Evolutionary conservation across 257 asterid genomes (phyloP), one percentile per base, ranked within the genome.

Genomic region (Penstemon davidsonii): DNA sequence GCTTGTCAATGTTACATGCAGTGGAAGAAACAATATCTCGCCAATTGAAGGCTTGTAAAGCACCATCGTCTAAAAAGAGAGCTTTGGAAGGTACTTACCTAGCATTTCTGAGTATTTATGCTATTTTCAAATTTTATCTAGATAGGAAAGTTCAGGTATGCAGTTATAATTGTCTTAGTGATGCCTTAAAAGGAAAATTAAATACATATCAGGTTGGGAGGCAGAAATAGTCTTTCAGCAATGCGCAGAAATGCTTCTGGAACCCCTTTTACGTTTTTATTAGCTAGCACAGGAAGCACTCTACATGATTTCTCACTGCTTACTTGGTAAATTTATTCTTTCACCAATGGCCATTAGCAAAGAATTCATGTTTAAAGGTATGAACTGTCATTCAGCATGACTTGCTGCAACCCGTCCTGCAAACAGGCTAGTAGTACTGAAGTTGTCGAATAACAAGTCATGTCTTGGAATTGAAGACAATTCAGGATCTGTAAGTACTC

Each of bases 21-120:
- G 88, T 94, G 67, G 99, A 91, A 58, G 99, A 91, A 82, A 91
- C 87, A 56, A 78, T 94, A 80, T 84, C 91, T 77, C 95, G 99
- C 58, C 97, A 91, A 69, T 67, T 94, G 74, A 91, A 93, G 73
- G 99, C 96, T 76, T 86, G 91, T 84, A 94, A 85, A 86, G 86
- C 97, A 73, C 83, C 86, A 60, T 57, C 75, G 15, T 77, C 91
- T 18, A 88, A 79, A 81, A 86, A 77, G 78, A 83, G 83, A 76
- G 80, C 68, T 72, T 18, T 77, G 66, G 97, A 91, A 85, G 99
- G 99, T 94, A 79, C 74, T 55, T 41, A 71, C 68, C 43, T 25
- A 25, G 33, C 33, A 25, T 25, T 25, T 25, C 33, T 1, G 18
- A 15, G 18, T 15, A 15, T 15, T 25, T 25, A 25, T 25, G 33